These are phyloP conservation scores for Teunomyces lycoperdinae DNA, from an alignment of 805 yeast species.

Conservation along the genomic window DNA sequence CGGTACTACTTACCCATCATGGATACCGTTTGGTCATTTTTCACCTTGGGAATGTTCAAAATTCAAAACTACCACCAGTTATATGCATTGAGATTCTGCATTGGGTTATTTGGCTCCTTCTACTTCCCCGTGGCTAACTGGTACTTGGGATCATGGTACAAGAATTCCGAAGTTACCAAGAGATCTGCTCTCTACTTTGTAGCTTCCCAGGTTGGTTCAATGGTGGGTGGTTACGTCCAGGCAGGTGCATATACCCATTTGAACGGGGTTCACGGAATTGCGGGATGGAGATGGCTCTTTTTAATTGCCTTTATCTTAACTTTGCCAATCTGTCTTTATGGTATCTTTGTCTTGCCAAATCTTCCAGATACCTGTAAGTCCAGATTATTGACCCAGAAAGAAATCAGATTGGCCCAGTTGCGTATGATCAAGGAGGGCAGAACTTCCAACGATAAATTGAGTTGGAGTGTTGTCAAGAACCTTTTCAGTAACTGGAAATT, in stretches of 20 bases:
- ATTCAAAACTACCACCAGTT: conserved; percentile 16
- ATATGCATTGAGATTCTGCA: conserved; percentile 18
- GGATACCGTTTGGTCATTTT: conserved; percentile 19
- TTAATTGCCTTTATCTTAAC: conserved; percentile 16
- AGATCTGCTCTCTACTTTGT: conserved; percentile 9
- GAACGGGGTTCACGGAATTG: conserved; percentile 11
- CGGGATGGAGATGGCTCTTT: conserved; percentile 19
- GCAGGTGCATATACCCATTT: conserved; percentile 11
- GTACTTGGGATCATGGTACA: conserved; percentile 52
- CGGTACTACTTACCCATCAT: conserved; percentile 18
- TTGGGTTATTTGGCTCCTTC: conserved; percentile 17
- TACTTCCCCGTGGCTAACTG: conserved; percentile 10
- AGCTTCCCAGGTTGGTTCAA: conserved; percentile 8
- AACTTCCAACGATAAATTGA: conserved; percentile 15
- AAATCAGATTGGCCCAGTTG: conserved; percentile 10
- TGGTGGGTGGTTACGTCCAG: conserved; percentile 14
- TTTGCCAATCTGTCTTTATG: conserved; percentile 12
- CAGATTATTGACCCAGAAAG: conserved; percentile 5
- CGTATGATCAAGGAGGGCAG: conserved; percentile 18
- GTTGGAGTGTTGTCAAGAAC: conserved; percentile 16
- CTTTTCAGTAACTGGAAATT: conserved; percentile 35
- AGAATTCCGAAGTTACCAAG: conserved; percentile 18
- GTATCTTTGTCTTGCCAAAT: conserved; percentile 8
- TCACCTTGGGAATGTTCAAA: conserved; percentile 16
- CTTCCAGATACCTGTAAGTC: conserved; percentile 7